Base-by-base conservation (phyloP, 129 eudicot genomes). In the Tanacetum coccineum region DNA sequence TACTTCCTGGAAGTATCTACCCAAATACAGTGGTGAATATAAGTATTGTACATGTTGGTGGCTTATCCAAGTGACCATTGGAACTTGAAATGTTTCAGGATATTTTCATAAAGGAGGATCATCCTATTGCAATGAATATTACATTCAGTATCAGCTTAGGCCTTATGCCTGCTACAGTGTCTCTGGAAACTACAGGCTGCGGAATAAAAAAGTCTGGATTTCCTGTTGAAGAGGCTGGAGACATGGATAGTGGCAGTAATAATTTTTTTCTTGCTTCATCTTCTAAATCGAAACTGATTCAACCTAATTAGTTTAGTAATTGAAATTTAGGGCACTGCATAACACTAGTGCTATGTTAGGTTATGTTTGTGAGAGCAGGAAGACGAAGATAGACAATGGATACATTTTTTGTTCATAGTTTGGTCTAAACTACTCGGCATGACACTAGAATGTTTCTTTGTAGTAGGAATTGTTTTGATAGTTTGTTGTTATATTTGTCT, bases 201-300 rank as follows among this genome's bases (percentile, higher is more conserved):
- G 99, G 99, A 54, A 94, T 94, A 36, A 87, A 84, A 59, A 81
- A 83, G 52, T 82, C 96, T 6, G 98, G 77, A 62, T 80, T 87
- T 74, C 58, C 91, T 60, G 81, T 59, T 76, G 95, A 91, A 73
- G 96, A 86, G 73, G 82, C 81, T 62, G 89, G 81, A 64, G 96
- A 89, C 51, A 72, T 64, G 63, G 93, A 84, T 71, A 74, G 42
- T 52, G 85, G 73, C 28, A 84, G 97, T 89, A 87, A 84, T 95
- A 36, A 59, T 70, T 62, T 61, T 54, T 39, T 68, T 70, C 55
- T 64, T 60, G 30, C 50, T 72, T 65, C 54, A 17, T 25, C 55
- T 63, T 51, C 13, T 42, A 1, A 26, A 62, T 19, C 52, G 26
- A 42, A 42, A 10, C 3, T 10, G 15, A 22, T 11, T 59, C 22